phyloP scores from a whole-genome alignment of 208 protist species.

The Trypanosoma platydactyli region DNA sequence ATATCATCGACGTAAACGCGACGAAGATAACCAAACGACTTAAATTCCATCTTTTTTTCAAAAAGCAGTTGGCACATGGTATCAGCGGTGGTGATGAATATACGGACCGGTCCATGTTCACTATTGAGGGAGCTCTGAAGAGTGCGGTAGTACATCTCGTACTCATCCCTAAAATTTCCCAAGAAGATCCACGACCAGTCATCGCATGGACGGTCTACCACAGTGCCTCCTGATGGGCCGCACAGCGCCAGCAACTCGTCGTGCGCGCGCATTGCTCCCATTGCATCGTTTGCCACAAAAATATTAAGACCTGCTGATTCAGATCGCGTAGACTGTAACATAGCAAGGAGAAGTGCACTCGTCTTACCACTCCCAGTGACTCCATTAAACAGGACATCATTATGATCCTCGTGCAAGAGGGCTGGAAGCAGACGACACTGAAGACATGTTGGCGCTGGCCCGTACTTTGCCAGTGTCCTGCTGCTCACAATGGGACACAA shows the following conservation, averaged over 20 bases:
- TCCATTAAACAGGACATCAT: constrained; percentile 82
- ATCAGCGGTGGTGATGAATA: constrained; percentile 83
- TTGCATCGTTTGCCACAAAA: constrained; percentile 64
- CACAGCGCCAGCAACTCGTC: constrained; percentile 57
- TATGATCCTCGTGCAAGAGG: constrained; percentile 81
- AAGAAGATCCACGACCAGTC: constrained; percentile 77
- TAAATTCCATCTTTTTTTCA: constrained; percentile 87
- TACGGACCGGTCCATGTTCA: constrained; percentile 47
- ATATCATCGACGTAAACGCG: constrained; percentile 86
- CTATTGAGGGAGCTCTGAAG: constrained; percentile 43
- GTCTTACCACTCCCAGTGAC: constrained; percentile 83
- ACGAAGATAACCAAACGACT: constrained; percentile 79
- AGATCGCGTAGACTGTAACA: constrained; percentile 66
- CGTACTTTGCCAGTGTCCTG: constrained; percentile 43
- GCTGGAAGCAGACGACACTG: constrained; percentile 72
- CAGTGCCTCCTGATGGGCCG: constrained; percentile 37
- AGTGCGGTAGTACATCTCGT: constrained; percentile 48
- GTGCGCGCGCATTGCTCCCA: constrained; percentile 62
- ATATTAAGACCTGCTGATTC: constrained; percentile 76
- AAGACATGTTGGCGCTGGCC: constrained; percentile 54
- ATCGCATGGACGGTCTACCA: constrained; percentile 58
- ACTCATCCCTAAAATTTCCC: constrained; percentile 52
- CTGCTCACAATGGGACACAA: constrained; percentile 51
- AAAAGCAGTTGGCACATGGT: constrained; percentile 81
- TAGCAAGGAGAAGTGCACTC: constrained; percentile 64